A percentile compares a stretch with the other conserved stretches of the same genome.
phyloP scores from a whole-genome alignment of 371 early-diverging fungal species.

The Mucor circinelloides region DNA sequence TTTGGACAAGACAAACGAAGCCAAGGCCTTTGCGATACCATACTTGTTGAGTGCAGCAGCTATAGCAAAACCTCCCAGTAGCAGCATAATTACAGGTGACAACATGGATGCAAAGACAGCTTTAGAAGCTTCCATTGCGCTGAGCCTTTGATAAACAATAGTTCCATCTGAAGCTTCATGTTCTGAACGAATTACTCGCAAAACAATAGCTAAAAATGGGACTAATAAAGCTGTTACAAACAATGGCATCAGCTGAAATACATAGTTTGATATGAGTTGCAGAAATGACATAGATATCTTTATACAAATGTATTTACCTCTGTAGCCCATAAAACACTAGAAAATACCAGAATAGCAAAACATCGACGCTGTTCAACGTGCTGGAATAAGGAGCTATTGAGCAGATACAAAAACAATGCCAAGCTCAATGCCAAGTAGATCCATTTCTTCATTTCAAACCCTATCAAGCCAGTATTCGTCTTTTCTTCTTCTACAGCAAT shows the following conservation, averaged over 20 bases:
- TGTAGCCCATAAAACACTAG: constrained; percentile 68
- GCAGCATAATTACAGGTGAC: constrained; percentile 82
- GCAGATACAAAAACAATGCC: constrained; percentile 56
- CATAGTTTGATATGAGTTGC: constrained; percentile 70
- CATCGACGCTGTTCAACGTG: constrained; percentile 56
- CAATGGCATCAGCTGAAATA: constrained; percentile 76
- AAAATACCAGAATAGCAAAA: constrained; percentile 64
- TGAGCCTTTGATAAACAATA: constrained; percentile 56
- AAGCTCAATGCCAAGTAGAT: constrained; percentile 25
- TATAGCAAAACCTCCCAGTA: constrained; percentile 82
- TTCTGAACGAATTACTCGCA: constrained; percentile 70
- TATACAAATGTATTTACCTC: constrained; percentile 60
- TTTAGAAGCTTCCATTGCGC: constrained; percentile 69
- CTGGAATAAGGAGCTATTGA: constrained; percentile 57
- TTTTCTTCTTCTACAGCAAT: constrained; percentile 30
- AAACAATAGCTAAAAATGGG: constrained; percentile 71
- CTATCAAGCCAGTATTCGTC: neutral
- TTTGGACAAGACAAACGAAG: constrained; percentile 84
- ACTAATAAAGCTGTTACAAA: constrained; percentile 79
- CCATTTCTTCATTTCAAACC: constrained; percentile 12
- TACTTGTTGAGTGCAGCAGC: constrained; percentile 85
- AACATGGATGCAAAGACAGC: constrained; percentile 79
- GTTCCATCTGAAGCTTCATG: constrained; percentile 60
- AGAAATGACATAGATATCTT: constrained; percentile 58
- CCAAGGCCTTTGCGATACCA: constrained; percentile 90